A percentile compares a stretch with the other conserved stretches of the same genome.
phyloP scores from a whole-genome alignment of 768 basidiomycete species.

The Leucocoprinus birnbaumii region DNA sequence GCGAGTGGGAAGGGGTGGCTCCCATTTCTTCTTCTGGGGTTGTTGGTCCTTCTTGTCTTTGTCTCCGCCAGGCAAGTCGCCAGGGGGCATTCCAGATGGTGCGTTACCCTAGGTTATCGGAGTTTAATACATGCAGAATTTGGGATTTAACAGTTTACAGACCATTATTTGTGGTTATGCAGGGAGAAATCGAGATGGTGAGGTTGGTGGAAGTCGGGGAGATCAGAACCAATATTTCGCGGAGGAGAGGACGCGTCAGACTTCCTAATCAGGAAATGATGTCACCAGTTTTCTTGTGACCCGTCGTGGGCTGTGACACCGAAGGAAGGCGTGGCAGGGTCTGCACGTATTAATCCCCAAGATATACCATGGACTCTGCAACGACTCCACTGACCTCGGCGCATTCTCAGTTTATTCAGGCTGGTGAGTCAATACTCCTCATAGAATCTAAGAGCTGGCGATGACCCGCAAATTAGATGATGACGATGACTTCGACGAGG shows the following conservation, averaged over 20 bases:
- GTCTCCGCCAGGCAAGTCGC: constrained; percentile 24
- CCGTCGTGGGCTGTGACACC: constrained; percentile 24
- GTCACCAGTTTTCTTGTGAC: constrained; percentile 25
- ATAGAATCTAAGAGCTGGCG: not conserved
- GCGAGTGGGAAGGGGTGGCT: constrained; percentile 94
- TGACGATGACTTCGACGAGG: constrained; percentile 83
- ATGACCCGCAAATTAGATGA: constrained; percentile 40
- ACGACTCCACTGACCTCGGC: constrained; percentile 52
- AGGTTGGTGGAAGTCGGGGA: constrained; percentile 13
- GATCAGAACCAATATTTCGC: constrained; percentile 10
- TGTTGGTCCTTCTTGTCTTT: constrained; percentile 45
- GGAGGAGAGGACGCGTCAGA: constrained; percentile 60
- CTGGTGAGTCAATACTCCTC: constrained; percentile 40
- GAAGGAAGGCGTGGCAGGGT: constrained; percentile 5
- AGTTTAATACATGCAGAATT: not conserved
- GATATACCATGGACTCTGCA: constrained; percentile 33
- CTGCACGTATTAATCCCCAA: not conserved
- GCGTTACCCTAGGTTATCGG: constrained; percentile 59
- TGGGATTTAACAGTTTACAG: constrained; percentile 8
- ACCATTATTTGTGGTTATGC: constrained; percentile 24
- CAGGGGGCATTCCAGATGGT: constrained; percentile 57
- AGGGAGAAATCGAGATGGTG: constrained; percentile 9
- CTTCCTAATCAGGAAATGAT: constrained; percentile 30
- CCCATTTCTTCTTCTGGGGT: constrained; percentile 91
- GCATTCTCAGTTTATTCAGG: constrained; percentile 77